Evolutionary conservation across 2,329 filamentous ascomycete species (phyloP).

Genomic region (Aureobasidium mangrovei): DNA sequence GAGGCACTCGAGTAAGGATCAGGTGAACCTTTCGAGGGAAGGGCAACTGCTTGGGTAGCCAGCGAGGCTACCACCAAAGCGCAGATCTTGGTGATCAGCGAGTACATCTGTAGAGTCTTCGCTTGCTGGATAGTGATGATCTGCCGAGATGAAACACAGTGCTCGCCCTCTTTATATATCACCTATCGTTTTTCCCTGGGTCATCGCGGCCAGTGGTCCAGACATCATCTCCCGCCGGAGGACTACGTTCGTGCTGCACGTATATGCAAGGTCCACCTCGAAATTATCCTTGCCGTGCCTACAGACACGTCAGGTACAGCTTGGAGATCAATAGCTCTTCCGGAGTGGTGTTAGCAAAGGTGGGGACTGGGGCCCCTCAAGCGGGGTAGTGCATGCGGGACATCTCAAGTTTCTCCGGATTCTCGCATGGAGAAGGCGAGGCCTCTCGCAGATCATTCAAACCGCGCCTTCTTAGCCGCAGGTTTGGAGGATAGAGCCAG

Average conservation of each 20-base stretch:
- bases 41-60: background rate
- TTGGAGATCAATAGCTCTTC: background rate
- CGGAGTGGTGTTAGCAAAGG: background rate
- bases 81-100: conserved; percentile 1
- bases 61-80: background rate
- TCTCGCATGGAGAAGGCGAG: background rate
- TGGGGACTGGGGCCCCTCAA: background rate
- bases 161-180: background rate
- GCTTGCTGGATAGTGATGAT: conserved; percentile 2
- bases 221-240: background rate
- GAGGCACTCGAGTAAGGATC: conserved; percentile 11
- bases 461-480: background rate
- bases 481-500: background rate
- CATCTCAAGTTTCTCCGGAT: background rate
- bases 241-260: background rate
- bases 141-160: conserved; percentile 1
- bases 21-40: background rate
- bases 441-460: background rate
- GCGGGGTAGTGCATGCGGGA: conserved; percentile 3
- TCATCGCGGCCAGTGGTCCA: background rate
- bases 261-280: background rate
- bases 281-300: background rate
- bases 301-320: background rate
- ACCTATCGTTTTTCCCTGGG: background rate
- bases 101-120: background rate